Evolutionary conservation across 2,329 filamentous ascomycete species (phyloP), one percentile per base, ranked within the genome.

Genomic region (Dendrostoma leiphaemia): DNA sequence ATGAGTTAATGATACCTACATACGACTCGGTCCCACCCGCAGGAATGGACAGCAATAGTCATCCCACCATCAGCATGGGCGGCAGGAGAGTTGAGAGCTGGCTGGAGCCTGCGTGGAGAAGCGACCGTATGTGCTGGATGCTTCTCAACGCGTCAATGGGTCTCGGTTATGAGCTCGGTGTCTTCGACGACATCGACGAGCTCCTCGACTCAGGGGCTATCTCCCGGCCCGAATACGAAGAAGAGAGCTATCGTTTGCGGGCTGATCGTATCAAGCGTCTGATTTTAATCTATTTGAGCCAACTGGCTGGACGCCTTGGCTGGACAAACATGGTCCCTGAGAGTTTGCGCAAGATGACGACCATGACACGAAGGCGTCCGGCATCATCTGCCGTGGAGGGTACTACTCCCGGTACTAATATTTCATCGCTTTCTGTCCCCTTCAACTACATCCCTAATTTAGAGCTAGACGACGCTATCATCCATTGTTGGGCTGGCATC

Each of bases 101-200:
- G 91, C 83, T 97, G 4, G 94, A 99, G 69, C 94, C 94, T 2
- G 93, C 91, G 8, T 97, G 93, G 91, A 82, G 93, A 63, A 91
- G 88, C 60, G 93, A 97, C 65, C 88, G 91, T 51, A 96, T 97
- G 90, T 96, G 90, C 67, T 97, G 93, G 93, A 97, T 97, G 91
- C 77, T 97, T 13, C 80, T 97, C 28, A 95, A 91, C 65, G 95
- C 91, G 34, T 91, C 91, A 13, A 89, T 93, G 76, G 89, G 91
- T 1, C 77, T 97, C 34, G 91, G 90, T 0, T 96, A 96, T 62
- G 94, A 99, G 69, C 83, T 99, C 29, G 94, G 94, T 10, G 91
- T 99, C 2, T 99, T 97, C 63, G 94, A 97, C 62, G 85, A 92
- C 55, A 90, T 92, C 60, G 90, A 89, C 54, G 89, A 92, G 63